Percentiles rank a stretch among this genome's conserved stretches.
These are phyloP conservation scores for Cucurbita maxima DNA, from an alignment of 306 rosid genomes.

Conservation along the genomic window DNA sequence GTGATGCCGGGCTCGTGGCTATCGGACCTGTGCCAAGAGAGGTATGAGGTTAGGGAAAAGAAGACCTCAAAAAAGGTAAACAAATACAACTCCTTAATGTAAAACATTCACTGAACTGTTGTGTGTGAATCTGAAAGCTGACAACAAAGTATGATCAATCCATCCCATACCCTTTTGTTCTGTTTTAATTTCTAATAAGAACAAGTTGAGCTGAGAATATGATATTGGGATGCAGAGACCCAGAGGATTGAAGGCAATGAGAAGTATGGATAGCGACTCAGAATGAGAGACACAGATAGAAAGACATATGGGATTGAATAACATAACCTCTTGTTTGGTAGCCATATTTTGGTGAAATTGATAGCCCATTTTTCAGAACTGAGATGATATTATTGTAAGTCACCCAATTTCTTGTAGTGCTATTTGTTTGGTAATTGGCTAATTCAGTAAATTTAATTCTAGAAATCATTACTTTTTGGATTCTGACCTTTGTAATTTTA, in stretches of 20 bases:
- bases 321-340: not conserved
- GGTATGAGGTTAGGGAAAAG: conserved; percentile 56
- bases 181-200: not conserved
- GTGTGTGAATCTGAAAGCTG: not conserved
- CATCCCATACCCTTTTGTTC: not conserved
- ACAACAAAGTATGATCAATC: not conserved
- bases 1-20: conserved; percentile 52
- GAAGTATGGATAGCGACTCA: conserved; percentile 41
- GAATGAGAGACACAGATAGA: conserved; percentile 14
- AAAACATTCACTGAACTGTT: not conserved
- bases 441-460: not conserved
- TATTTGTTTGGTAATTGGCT: not conserved
- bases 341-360: conserved; percentile 3
- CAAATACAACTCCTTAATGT: not conserved
- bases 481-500: not conserved
- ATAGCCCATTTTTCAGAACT: not conserved
- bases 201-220: not conserved
- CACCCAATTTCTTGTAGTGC: not conserved
- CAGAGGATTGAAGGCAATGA: conserved; percentile 54
- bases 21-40: conserved; percentile 42
- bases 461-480: not conserved
- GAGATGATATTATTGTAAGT: not conserved
- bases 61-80: conserved; percentile 47
- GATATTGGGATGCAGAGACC: conserved; percentile 29
- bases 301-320: not conserved